Evolutionary conservation across 768 basidiomycete genomes (phyloP).

Genomic region (Suillus sp.): DNA sequence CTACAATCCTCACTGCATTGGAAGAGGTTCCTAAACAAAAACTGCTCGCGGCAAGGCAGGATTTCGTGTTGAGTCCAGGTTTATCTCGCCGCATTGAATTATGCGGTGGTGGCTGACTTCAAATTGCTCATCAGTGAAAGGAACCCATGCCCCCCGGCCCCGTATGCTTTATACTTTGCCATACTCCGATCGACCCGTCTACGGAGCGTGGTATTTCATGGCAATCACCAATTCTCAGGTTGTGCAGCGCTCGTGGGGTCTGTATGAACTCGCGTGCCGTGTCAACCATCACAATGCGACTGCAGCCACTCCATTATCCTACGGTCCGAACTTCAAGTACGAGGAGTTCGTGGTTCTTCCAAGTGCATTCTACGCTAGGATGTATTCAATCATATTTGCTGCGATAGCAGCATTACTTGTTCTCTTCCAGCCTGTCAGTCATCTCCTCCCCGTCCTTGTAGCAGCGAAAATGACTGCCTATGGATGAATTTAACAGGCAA

Average conservation of each 20-base stretch:
- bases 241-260: slow-evolving; percentile 59
- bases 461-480: background rate
- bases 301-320: slow-evolving; percentile 35
- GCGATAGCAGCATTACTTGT: slow-evolving; percentile 29
- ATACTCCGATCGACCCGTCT: slow-evolving; percentile 31
- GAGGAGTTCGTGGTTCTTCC: slow-evolving; percentile 62
- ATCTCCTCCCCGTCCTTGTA: background rate
- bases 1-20: slow-evolving; percentile 35
- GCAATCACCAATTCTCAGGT: slow-evolving; percentile 45
- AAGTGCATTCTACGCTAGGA: slow-evolving; percentile 41
- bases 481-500: slow-evolving; percentile 40
- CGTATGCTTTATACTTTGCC: slow-evolving; percentile 42
- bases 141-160: slow-evolving; percentile 28
- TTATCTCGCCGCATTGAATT: slow-evolving; percentile 13
- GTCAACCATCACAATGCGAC: slow-evolving; percentile 21
- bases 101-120: slow-evolving; percentile 11
- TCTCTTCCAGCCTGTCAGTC: slow-evolving; percentile 40
- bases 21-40: slow-evolving; percentile 37
- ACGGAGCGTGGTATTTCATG: slow-evolving; percentile 49
- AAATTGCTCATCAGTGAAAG: slow-evolving; percentile 30
- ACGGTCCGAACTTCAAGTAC: slow-evolving; percentile 77
- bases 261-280: slow-evolving; percentile 40
- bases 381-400: slow-evolving; percentile 39
- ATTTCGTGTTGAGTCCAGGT: slow-evolving; percentile 50
- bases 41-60: slow-evolving; percentile 29